Percentiles rank a stretch among this genome's conserved stretches.
phyloP scores from a whole-genome alignment of 257 asterid species.

The Echium plantagineum region DNA sequence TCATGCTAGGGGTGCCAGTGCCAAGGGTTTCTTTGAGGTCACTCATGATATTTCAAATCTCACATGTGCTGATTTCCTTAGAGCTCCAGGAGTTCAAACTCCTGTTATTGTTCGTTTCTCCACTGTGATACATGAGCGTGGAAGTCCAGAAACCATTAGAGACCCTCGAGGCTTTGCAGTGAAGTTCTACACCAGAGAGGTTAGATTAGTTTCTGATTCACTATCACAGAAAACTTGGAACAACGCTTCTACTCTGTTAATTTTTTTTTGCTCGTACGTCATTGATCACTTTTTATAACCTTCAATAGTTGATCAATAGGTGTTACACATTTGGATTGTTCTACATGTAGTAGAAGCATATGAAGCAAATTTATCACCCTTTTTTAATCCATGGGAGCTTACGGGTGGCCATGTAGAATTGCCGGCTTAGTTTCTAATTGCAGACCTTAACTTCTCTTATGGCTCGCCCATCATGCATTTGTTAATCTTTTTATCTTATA shows the following conservation, averaged over 20 bases:
- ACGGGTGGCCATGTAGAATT: too few relatives aligned
- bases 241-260: too few relatives aligned
- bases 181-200: conserved; percentile 57
- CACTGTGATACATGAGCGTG: conserved; percentile 95
- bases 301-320: too few relatives aligned
- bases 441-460: not conserved
- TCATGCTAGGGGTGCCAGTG: conserved; percentile 96
- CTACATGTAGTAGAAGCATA: too few relatives aligned
- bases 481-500: conserved; percentile 5
- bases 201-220: conserved; percentile 1
- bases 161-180: conserved; percentile 86
- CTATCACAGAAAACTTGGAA: too few relatives aligned
- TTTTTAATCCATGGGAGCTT: too few relatives aligned
- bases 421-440: too few relatives aligned
- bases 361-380: too few relatives aligned
- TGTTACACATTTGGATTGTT: too few relatives aligned
- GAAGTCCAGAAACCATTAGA: conserved; percentile 93
- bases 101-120: conserved; percentile 89
- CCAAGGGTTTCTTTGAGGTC: conserved; percentile 96
- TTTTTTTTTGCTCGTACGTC: too few relatives aligned
- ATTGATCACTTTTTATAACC: too few relatives aligned
- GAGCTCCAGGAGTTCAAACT: conserved; percentile 96
- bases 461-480: not conserved
- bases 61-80: conserved; percentile 91
- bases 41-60: conserved; percentile 83